These are phyloP conservation scores for Leersia perrieri DNA, from an alignment of 176 grass and related monocot genomes.

Conservation along the genomic window DNA sequence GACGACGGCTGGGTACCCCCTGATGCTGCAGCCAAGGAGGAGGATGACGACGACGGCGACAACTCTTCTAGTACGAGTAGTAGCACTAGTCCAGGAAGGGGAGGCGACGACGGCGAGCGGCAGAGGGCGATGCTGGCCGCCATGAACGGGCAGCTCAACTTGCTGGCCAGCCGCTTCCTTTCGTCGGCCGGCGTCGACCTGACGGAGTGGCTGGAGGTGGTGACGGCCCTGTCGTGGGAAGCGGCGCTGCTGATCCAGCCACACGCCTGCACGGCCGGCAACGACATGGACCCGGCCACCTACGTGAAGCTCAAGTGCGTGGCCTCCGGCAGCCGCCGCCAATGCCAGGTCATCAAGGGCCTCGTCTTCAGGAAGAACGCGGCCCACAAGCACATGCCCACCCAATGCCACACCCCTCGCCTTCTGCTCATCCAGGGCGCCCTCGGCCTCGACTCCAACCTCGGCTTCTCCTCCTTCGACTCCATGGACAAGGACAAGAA, in stretches of 20 bases:
- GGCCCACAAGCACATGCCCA: slow-evolving; percentile 89
- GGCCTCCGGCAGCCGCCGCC: slow-evolving; percentile 35
- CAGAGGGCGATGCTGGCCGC: slow-evolving; percentile 50
- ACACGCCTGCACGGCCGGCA: slow-evolving; percentile 41
- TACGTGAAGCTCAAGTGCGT: slow-evolving; percentile 78
- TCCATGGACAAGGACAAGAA: slow-evolving; percentile 56
- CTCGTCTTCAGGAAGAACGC: slow-evolving; percentile 73
- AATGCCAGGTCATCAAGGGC: slow-evolving; percentile 64
- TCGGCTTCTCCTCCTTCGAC: slow-evolving; percentile 66
- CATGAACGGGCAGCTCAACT: slow-evolving; percentile 60
- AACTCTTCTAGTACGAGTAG: no score
- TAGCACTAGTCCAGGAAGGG: no score
- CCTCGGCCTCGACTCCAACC: slow-evolving; percentile 58
- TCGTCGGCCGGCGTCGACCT: slow-evolving; percentile 32
- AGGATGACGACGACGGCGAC: background rate
- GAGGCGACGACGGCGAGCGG: slow-evolving; percentile 7
- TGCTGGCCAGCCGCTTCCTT: slow-evolving; percentile 65
- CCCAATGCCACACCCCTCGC: slow-evolving; percentile 65
- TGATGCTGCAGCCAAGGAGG: background rate
- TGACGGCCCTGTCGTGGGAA: slow-evolving; percentile 66
- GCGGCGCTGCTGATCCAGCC: slow-evolving; percentile 64
- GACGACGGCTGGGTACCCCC: background rate
- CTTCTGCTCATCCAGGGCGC: slow-evolving; percentile 64
- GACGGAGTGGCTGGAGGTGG: slow-evolving; percentile 50
- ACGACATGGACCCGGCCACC: slow-evolving; percentile 64